Evolutionary conservation across 208 protist genomes (phyloP).

Genomic region (Crithidia thermophila): DNA sequence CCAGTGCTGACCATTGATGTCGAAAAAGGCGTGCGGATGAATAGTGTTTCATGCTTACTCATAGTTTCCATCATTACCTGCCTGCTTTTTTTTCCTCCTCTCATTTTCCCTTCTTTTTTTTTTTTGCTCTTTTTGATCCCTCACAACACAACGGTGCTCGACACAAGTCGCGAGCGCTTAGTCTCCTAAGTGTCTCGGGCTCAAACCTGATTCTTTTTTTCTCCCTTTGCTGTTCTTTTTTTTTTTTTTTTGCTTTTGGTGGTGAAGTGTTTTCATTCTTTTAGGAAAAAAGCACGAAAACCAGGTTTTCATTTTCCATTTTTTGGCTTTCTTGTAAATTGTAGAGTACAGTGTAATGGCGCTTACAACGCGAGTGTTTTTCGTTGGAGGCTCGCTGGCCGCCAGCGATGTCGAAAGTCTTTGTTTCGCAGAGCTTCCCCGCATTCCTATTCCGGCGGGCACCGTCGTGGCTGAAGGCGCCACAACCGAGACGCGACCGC

Average conservation of each 20-base stretch:
- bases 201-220: no score
- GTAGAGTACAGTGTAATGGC: no score
- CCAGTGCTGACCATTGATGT: no score
- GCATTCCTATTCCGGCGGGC: not conserved
- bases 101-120: conserved; percentile 11
- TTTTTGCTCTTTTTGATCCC: not conserved
- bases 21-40: no score
- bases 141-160: not conserved
- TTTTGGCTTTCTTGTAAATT: no score
- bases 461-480: not conserved
- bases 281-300: not conserved
- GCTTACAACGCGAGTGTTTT: conserved; percentile 6
- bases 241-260: conserved; percentile 30
- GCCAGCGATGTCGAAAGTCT: not conserved
- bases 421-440: conserved; percentile 7
- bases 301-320: no score
- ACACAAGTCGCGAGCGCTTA: no score
- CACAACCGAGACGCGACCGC: not conserved
- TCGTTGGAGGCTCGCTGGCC: not conserved
- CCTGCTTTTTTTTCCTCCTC: not conserved
- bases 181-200: no score
- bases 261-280: not conserved
- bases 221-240: no score
- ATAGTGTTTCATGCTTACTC: no score
- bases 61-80: no score